A percentile compares a stretch with the other conserved stretches of the same genome.
These are phyloP conservation scores for Xylariaceae sp. DNA, from an alignment of 2,329 filamentous ascomycete genomes.

Conservation along the genomic window DNA sequence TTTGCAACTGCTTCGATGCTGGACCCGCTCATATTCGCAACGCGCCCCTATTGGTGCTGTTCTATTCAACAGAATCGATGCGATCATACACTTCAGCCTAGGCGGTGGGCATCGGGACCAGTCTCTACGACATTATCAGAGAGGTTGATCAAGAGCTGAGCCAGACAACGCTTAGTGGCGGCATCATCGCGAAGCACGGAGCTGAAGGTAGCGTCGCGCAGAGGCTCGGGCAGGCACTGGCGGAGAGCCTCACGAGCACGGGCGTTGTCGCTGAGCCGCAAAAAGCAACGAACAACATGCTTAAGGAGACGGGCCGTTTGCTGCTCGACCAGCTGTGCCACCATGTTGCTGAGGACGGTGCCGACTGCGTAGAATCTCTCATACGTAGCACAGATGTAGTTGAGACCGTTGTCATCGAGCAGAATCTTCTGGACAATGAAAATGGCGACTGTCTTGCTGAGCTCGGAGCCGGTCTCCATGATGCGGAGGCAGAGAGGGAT, in stretches of 20 bases:
- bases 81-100: conserved; percentile 3
- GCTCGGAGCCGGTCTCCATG: conserved; percentile 97
- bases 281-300: conserved; percentile 95
- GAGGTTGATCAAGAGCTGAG: conserved; percentile 94
- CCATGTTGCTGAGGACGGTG: conserved; percentile 98
- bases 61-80: too few species aligned
- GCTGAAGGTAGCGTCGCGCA: conserved; percentile 96
- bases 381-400: conserved; percentile 98
- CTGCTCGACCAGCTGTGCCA: conserved; percentile 93
- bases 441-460: conserved; percentile 98
- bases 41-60: too few species aligned
- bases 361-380: conserved; percentile 98
- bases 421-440: conserved; percentile 99
- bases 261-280: conserved; percentile 92
- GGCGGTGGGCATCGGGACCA: conserved; percentile 17
- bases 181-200: conserved; percentile 95
- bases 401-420: conserved; percentile 91
- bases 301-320: conserved; percentile 94
- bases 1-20: too few species aligned
- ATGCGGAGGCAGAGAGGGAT: conserved; percentile 96
- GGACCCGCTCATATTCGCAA: too few species aligned
- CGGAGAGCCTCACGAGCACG: conserved; percentile 90
- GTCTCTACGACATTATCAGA: conserved; percentile 75
- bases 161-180: conserved; percentile 93
- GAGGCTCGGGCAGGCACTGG: conserved; percentile 95